phyloP scores from a whole-genome alignment of 192 early-diverging fungal species.

The Coemansia biformis region DNA sequence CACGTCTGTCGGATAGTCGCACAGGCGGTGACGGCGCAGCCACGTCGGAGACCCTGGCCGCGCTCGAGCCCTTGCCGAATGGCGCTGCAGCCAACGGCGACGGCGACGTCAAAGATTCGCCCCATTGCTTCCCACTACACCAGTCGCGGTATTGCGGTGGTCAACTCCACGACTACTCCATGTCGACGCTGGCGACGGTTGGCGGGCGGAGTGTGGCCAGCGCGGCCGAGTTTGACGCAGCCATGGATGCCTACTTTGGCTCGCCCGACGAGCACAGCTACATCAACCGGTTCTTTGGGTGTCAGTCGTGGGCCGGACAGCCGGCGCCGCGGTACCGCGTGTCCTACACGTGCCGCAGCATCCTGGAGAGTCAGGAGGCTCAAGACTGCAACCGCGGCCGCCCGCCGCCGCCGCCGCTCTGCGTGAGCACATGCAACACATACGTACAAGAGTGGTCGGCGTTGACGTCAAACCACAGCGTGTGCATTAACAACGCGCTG shows the following conservation, averaged over 20 bases:
- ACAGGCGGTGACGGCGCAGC: too few relatives aligned
- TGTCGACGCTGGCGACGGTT: conserved; percentile 21
- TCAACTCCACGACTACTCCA: conserved; percentile 16
- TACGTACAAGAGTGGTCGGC: conserved; percentile 24
- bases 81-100: too few relatives aligned
- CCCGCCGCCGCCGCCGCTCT: conserved; percentile 14
- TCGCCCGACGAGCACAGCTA: conserved; percentile 18
- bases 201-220: conserved; percentile 16
- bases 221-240: conserved; percentile 26
- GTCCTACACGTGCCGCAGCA: conserved; percentile 36
- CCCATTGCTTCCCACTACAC: conserved; percentile 21
- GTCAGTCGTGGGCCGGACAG: conserved; percentile 24
- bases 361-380: conserved; percentile 27
- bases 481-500: conserved; percentile 18
- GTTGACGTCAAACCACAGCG: conserved; percentile 10
- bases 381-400: conserved; percentile 14
- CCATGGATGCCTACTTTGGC: conserved; percentile 30
- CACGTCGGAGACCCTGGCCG: too few relatives aligned
- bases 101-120: too few relatives aligned
- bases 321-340: conserved; percentile 27
- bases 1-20: too few relatives aligned
- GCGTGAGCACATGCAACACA: conserved; percentile 7
- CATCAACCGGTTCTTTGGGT: conserved; percentile 34
- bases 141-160: conserved; percentile 31
- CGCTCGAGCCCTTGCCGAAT: too few relatives aligned